Conservation (phyloP, 2,329 filamentous ascomycete genomes). For the Clathrospora elynae region DNA sequence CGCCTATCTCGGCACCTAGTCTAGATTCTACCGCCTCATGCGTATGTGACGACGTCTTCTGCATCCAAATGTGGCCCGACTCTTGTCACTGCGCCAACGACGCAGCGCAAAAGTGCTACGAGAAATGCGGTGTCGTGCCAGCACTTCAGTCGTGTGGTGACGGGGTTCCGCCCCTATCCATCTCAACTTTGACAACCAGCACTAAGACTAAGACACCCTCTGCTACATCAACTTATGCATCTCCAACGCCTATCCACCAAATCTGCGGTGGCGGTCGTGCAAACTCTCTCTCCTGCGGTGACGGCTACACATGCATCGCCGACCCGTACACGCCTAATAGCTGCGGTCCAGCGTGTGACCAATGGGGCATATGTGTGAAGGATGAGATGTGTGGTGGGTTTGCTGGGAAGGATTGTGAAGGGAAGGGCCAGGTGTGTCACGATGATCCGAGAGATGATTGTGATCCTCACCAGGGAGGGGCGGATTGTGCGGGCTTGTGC, state of each 20-base stretch:
- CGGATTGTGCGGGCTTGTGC: slow-evolving; percentile 54
- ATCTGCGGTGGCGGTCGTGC: slow-evolving; percentile 38
- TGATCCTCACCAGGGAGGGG: slow-evolving; percentile 46
- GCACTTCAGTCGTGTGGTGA: slow-evolving; percentile 27
- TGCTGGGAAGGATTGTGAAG: slow-evolving; percentile 43
- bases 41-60: slow-evolving; percentile 16
- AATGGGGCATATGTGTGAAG: slow-evolving; percentile 43
- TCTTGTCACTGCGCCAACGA: slow-evolving; percentile 39
- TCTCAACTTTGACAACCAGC: not conserved
- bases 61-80: slow-evolving; percentile 31
- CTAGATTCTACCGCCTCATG: too few relatives aligned
- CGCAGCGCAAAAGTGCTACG: slow-evolving; percentile 29
- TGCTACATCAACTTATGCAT: slow-evolving; percentile 3
- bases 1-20: too few relatives aligned
- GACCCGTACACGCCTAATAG: slow-evolving; percentile 39
- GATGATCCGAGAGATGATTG: slow-evolving; percentile 54
- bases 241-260: slow-evolving; percentile 18
- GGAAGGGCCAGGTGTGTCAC: slow-evolving; percentile 44
- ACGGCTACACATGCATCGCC: slow-evolving; percentile 36
- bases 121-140: slow-evolving; percentile 35
- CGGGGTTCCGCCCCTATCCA: not conserved
- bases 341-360: slow-evolving; percentile 44
- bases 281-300: slow-evolving; percentile 13
- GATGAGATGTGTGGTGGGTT: slow-evolving; percentile 51
- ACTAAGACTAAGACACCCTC: not conserved